These are phyloP conservation scores for Aureobasidium musti DNA, from an alignment of 2,329 filamentous ascomycete species.

Conservation along the genomic window DNA sequence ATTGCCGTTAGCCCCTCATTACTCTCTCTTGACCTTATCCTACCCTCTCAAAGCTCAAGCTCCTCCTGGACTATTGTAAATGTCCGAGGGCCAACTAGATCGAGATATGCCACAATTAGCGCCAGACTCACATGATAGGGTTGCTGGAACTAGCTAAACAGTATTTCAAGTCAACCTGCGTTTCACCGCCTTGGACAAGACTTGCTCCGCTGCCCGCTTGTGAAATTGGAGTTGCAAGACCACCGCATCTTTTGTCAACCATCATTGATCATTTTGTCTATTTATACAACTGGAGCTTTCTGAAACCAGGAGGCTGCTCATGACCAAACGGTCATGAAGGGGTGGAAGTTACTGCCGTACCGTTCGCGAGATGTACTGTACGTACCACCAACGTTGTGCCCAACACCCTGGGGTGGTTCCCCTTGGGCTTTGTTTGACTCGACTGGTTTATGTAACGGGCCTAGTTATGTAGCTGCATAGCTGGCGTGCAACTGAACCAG, in stretches of 20 bases:
- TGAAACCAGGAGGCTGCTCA: constrained; percentile 23
- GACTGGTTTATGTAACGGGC: constrained; percentile 1
- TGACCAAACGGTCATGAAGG: constrained; percentile 12
- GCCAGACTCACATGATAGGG: constrained; percentile 14
- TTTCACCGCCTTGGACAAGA: constrained; percentile 27
- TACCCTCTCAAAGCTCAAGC: constrained; percentile 2
- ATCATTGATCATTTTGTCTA: constrained; percentile 6
- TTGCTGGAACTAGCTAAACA: constrained; percentile 18
- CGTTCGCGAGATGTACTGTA: constrained; percentile 16
- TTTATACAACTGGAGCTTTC: background rate
- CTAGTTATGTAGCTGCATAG: constrained; percentile 27
- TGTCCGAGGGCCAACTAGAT: constrained; percentile 6
- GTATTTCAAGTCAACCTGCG: constrained; percentile 13
- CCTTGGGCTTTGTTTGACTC: constrained; percentile 10
- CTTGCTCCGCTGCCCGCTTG: constrained; percentile 5
- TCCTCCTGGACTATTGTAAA: background rate
- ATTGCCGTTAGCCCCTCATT: constrained; percentile 25
- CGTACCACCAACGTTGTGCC: constrained; percentile 16
- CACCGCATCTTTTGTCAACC: background rate
- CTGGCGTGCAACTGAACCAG: constrained; percentile 11
- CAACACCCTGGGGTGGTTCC: constrained; percentile 14
- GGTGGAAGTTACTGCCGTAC: constrained; percentile 10
- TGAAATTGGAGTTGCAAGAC: constrained; percentile 24
- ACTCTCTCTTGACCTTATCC: constrained; percentile 7
- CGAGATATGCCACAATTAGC: background rate